Conservation (phyloP, 768 basidiomycete species). For the Podaxis pistillaris region DNA sequence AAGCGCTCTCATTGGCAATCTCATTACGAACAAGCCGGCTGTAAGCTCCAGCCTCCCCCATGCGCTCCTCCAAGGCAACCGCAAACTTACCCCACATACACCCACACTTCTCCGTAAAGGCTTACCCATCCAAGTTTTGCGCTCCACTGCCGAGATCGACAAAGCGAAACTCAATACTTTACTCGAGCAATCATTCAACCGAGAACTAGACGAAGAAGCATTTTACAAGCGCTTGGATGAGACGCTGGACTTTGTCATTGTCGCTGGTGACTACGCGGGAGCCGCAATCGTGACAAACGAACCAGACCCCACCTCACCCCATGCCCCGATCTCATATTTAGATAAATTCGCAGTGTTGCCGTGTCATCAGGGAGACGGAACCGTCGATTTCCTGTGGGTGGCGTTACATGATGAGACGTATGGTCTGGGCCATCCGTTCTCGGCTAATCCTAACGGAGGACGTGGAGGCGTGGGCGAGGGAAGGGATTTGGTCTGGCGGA, state of each 20-base stretch:
- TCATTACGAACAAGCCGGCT: slow-evolving; percentile 97
- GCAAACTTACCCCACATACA: slow-evolving; percentile 84
- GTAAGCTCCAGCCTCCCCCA: slow-evolving; percentile 95
- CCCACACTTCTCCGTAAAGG: slow-evolving; percentile 92
- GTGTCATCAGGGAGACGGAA: slow-evolving; percentile 94
- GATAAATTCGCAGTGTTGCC: slow-evolving; percentile 99
- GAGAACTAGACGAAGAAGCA: slow-evolving; percentile 62
- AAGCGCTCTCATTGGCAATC: slow-evolving; percentile 91
- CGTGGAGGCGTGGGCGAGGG: slow-evolving; percentile 87
- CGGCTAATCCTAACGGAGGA: slow-evolving; percentile 94
- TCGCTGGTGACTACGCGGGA: slow-evolving; percentile 94
- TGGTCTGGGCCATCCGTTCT: slow-evolving; percentile 89
- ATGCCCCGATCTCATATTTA: slow-evolving; percentile 75
- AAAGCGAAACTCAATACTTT: slow-evolving; percentile 70
- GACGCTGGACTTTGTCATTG: slow-evolving; percentile 85
- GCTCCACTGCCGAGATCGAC: slow-evolving; percentile 70
- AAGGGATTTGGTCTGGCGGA: slow-evolving; percentile 95
- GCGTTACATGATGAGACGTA: slow-evolving; percentile 98
- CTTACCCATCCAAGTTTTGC: slow-evolving; percentile 80
- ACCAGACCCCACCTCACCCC: slow-evolving; percentile 31
- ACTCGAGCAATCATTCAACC: slow-evolving; percentile 84
- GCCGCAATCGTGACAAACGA: slow-evolving; percentile 90
- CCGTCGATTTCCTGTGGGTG: slow-evolving; percentile 99
- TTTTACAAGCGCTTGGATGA: slow-evolving; percentile 81
- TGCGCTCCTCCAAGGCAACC: slow-evolving; percentile 83